Percentiles rank a stretch among this genome's conserved stretches.
These are phyloP conservation scores for Fusarium burgessii DNA, from an alignment of 2,329 filamentous ascomycete genomes.

Conservation along the genomic window DNA sequence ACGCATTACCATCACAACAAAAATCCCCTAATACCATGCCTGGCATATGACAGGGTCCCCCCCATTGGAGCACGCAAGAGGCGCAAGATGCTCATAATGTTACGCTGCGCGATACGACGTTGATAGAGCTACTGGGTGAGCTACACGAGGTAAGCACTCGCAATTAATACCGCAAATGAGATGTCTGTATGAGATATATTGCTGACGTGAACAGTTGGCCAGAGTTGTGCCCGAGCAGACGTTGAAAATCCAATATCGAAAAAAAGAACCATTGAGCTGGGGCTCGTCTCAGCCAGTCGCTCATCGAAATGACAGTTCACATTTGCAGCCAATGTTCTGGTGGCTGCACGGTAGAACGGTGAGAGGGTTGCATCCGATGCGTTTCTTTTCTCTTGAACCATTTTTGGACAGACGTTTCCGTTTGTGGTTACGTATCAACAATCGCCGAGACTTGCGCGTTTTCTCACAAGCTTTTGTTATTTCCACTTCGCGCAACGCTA, in stretches of 20 bases:
- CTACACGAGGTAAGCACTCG: slow-evolving; percentile 5
- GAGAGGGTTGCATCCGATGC: slow-evolving; percentile 32
- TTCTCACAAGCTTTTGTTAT: slow-evolving; percentile 3
- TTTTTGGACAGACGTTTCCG: slow-evolving; percentile 10
- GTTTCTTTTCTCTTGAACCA: slow-evolving; percentile 17
- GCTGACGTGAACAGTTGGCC: neutral
- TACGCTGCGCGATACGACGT: slow-evolving; percentile 36
- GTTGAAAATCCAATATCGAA: slow-evolving; percentile 2
- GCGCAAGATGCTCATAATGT: slow-evolving; percentile 32
- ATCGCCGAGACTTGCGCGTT: slow-evolving; percentile 7
- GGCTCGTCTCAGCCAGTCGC: slow-evolving; percentile 32
- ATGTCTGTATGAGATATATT: neutral
- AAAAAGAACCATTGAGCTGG: slow-evolving; percentile 17
- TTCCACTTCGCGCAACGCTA: neutral
- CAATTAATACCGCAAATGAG: neutral
- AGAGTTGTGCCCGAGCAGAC: neutral
- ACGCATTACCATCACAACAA: neutral
- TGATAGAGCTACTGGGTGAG: slow-evolving; percentile 3
- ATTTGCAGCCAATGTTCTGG: slow-evolving; percentile 16
- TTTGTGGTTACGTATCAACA: slow-evolving; percentile 12
- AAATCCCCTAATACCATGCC: slow-evolving; percentile 2
- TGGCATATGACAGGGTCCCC: slow-evolving; percentile 11
- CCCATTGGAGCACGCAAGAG: slow-evolving; percentile 36
- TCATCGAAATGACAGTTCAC: slow-evolving; percentile 8
- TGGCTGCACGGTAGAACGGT: slow-evolving; percentile 30